Evolutionary conservation across 2,329 filamentous ascomycete species (phyloP).

Genomic region (Ceratocystis alfenasii): DNA sequence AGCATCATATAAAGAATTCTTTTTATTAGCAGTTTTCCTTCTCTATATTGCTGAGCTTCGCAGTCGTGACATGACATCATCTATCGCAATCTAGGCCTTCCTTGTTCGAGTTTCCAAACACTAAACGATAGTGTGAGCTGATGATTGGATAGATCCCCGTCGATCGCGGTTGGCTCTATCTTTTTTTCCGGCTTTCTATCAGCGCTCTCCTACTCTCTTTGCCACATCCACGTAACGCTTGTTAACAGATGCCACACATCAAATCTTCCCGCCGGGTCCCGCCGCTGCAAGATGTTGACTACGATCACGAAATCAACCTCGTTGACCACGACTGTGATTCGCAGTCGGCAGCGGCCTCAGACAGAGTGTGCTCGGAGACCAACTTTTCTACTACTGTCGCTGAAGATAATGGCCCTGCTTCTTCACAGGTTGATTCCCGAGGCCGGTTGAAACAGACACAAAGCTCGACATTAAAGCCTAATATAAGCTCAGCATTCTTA

Average conservation of each 20-base stretch:
- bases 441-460: neutral
- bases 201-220: neutral
- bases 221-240: neutral
- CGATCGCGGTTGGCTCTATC: neutral
- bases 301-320: slow-evolving; percentile 60
- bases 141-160: neutral
- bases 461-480: neutral
- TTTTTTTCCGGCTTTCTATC: neutral
- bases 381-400: neutral
- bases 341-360: neutral
- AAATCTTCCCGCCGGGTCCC: slow-evolving; percentile 41
- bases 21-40: neutral
- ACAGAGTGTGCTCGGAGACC: neutral
- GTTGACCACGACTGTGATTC: slow-evolving; percentile 40
- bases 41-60: neutral
- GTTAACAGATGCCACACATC: slow-evolving; percentile 20
- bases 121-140: neutral
- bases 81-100: neutral
- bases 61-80: slow-evolving; percentile 19
- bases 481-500: slow-evolving; percentile 22
- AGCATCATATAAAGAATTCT: neutral
- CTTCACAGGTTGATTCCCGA: neutral
- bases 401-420: too few relatives aligned
- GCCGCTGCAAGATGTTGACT: slow-evolving; percentile 47
- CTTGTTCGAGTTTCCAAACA: neutral